A percentile compares a stretch with the other conserved stretches of the same genome.
Conservation (phyloP, 1,139 yeast genomes). For the Casaregolazyma lundiana region DNA sequence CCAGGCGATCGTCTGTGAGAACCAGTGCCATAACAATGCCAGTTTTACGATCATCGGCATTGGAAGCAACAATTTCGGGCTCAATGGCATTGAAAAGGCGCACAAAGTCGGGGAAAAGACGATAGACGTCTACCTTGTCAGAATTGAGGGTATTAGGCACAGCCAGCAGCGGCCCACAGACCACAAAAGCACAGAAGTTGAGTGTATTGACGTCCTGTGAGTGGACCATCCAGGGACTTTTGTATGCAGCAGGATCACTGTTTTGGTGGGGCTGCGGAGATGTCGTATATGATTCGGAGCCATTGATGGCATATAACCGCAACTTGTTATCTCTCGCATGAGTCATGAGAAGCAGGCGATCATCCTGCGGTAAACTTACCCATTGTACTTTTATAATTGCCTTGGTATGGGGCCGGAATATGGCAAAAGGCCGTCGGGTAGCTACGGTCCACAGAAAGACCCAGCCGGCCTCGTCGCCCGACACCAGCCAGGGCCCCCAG, state of each 20-base stretch:
- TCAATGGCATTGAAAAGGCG: constrained; percentile 16
- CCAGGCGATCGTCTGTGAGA: constrained; percentile 21
- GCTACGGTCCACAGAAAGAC: constrained; percentile 35
- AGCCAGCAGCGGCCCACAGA: constrained; percentile 26
- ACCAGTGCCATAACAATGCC: constrained; percentile 39
- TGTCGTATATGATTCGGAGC: constrained; percentile 13
- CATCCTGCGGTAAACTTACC: constrained; percentile 15
- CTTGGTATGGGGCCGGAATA: constrained; percentile 35
- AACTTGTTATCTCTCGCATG: constrained; percentile 39
- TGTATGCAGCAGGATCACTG: constrained; percentile 20
- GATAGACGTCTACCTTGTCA: constrained; percentile 35
- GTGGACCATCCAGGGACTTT: constrained; percentile 34
- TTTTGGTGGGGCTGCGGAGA: constrained; percentile 17
- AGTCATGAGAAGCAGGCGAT: constrained; percentile 26
- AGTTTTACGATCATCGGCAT: constrained; percentile 17
- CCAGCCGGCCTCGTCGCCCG: constrained; percentile 40
- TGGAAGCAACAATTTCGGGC: constrained; percentile 2
- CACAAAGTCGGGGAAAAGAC: constrained; percentile 16
- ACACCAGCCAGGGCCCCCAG: constrained; percentile 21
- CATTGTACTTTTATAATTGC: constrained; percentile 31
- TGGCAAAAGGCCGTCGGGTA: constrained; percentile 33
- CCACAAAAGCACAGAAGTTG: constrained; percentile 35
- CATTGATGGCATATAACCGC: constrained; percentile 24
- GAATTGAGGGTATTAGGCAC: constrained; percentile 38
- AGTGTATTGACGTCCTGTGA: constrained; percentile 37